Percentiles rank a stretch among this genome's conserved stretches.
Conservation (phyloP, 192 early-diverging fungal species). For the Coemansia sp. region DNA sequence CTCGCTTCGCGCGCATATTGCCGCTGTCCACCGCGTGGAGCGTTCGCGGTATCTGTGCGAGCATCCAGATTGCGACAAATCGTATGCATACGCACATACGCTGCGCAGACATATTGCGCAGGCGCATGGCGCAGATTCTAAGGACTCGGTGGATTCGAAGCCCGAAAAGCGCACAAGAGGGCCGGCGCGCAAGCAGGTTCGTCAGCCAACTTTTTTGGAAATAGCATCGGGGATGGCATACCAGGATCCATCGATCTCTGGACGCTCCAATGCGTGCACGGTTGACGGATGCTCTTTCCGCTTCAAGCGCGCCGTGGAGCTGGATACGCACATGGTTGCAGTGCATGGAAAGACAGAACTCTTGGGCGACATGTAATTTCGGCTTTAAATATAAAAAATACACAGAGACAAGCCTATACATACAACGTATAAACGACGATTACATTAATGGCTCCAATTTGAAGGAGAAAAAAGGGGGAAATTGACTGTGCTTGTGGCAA, state of each 20-base stretch:
- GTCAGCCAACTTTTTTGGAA: conserved; percentile 21
- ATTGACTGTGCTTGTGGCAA: too few species aligned
- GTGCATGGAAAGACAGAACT: conserved; percentile 19
- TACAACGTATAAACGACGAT: too few species aligned
- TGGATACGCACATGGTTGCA: conserved; percentile 28
- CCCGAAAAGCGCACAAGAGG: not conserved
- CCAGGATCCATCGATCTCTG: conserved; percentile 32
- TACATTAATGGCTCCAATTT: too few species aligned
- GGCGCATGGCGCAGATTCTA: not conserved
- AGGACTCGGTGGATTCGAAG: too few species aligned
- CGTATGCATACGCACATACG: conserved; percentile 31
- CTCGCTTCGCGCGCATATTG: conserved; percentile 28
- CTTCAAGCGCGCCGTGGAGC: conserved; percentile 38
- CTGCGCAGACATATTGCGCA: conserved; percentile 21
- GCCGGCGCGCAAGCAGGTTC: not conserved
- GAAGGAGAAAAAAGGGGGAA: too few species aligned
- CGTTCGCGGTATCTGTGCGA: conserved; percentile 22
- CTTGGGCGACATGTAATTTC: too few species aligned
- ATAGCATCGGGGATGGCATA: conserved; percentile 49
- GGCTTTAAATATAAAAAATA: too few species aligned
- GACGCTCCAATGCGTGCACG: conserved; percentile 24
- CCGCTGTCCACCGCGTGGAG: conserved; percentile 27
- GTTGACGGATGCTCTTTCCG: conserved; percentile 29
- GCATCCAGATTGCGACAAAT: conserved; percentile 20
- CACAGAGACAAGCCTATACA: too few species aligned